These are phyloP conservation scores for Kodamaea plutei DNA, from an alignment of 1,139 yeast genomes.

Conservation along the genomic window DNA sequence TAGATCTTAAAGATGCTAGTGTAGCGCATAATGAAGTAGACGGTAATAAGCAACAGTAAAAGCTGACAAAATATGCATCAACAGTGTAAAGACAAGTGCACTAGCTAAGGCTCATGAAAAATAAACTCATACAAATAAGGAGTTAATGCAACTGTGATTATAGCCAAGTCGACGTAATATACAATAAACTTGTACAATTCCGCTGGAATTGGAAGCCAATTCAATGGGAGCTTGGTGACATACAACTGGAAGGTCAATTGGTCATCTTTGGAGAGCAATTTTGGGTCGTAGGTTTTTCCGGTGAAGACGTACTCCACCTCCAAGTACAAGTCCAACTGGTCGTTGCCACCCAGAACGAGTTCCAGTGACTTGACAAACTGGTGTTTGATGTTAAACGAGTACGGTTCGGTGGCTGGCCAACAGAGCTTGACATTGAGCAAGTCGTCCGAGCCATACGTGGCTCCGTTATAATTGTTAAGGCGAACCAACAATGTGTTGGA, in stretches of 20 bases:
- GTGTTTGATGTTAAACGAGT: slow-evolving; percentile 19
- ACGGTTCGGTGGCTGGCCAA: slow-evolving; percentile 44
- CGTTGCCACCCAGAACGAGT: slow-evolving; percentile 2
- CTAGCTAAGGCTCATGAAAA: no score
- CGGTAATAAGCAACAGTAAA: no score
- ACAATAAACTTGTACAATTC: slow-evolving; percentile 34
- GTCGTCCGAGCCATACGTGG: slow-evolving; percentile 27
- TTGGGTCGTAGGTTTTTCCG: slow-evolving; percentile 21
- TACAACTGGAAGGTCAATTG: slow-evolving; percentile 24
- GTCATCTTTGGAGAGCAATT: slow-evolving; percentile 13
- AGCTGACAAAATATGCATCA: no score
- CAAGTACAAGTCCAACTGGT: slow-evolving; percentile 29
- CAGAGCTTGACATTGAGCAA: slow-evolving; percentile 35
- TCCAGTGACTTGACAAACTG: slow-evolving; percentile 8
- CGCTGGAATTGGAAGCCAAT: slow-evolving; percentile 36
- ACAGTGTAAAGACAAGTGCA: no score
- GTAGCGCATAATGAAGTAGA: no score
- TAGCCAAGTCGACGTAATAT: slow-evolving; percentile 28
- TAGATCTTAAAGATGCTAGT: no score
- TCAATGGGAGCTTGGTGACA: slow-evolving; percentile 30
- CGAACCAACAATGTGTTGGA: slow-evolving; percentile 23
- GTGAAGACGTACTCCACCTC: slow-evolving; percentile 23
- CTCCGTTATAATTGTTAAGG: slow-evolving; percentile 33
- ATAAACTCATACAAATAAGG: slow-evolving; percentile 10
- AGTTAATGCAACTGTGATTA: slow-evolving; percentile 14